Percentiles rank a stretch among this genome's conserved stretches.
Conservation (phyloP, 1,284 basidiomycete species). For the Volvariella surrecta region DNA sequence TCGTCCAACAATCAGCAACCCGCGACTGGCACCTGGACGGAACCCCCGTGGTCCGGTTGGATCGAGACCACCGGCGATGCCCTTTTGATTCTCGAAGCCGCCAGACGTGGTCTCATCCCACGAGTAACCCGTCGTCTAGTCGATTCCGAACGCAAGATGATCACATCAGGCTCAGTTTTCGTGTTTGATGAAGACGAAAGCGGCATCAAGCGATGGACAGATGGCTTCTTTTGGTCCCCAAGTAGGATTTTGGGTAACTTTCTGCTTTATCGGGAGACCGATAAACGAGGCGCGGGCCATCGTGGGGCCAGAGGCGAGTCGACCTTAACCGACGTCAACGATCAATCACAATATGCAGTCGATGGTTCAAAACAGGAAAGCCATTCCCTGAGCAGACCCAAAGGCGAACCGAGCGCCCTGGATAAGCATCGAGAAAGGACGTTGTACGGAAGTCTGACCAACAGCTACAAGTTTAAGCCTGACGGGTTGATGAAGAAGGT, state of each 20-base stretch:
- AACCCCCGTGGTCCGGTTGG: slow-evolving; percentile 86
- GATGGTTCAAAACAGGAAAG: slow-evolving; percentile 22
- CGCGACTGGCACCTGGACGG: slow-evolving; percentile 50
- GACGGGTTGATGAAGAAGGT: slow-evolving; percentile 96
- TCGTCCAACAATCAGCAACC: slow-evolving; percentile 22
- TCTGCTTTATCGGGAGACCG: slow-evolving; percentile 88
- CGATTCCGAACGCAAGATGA: slow-evolving; percentile 89
- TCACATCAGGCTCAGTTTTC: slow-evolving; percentile 90
- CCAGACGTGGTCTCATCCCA: slow-evolving; percentile 83
- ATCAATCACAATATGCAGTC: slow-evolving; percentile 13
- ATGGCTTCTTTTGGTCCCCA: slow-evolving; percentile 90
- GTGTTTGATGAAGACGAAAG: slow-evolving; percentile 98
- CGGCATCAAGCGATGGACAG: slow-evolving; percentile 98
- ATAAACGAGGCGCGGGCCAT: slow-evolving; percentile 65
- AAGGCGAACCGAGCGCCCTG: slow-evolving; percentile 40
- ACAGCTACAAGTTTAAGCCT: slow-evolving; percentile 84
- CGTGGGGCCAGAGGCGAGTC: slow-evolving; percentile 34
- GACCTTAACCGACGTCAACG: slow-evolving; percentile 14
- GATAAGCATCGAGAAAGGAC: slow-evolving; percentile 72
- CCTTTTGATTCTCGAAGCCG: slow-evolving; percentile 91
- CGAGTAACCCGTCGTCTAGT: slow-evolving; percentile 91
- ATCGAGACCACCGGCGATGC: slow-evolving; percentile 95
- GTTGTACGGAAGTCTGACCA: slow-evolving; percentile 83
- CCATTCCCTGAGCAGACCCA: slow-evolving; percentile 51
- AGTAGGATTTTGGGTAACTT: slow-evolving; percentile 91